These are phyloP conservation scores for Mycena maculata DNA, from an alignment of 768 basidiomycete species.

Conservation along the genomic window DNA sequence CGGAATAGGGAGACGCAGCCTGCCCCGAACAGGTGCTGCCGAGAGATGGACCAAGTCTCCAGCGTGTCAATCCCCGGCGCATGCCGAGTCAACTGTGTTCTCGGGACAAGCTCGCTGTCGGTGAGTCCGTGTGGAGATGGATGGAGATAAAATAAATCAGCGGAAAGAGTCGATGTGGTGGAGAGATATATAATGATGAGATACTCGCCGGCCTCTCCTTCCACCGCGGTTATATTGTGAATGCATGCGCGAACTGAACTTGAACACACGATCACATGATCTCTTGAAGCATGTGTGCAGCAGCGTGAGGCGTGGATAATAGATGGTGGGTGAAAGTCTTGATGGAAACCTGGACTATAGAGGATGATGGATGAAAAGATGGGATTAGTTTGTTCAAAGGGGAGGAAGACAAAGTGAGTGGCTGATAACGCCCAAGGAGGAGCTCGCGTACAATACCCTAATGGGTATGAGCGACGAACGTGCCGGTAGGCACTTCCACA, in stretches of 20 bases:
- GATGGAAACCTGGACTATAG: background rate
- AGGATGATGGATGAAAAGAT: too few relatives aligned
- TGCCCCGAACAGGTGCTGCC: background rate
- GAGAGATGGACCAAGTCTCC: background rate
- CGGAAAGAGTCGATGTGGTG: background rate
- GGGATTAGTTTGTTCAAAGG: background rate
- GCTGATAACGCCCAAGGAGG: conserved; percentile 7
- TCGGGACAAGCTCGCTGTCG: background rate
- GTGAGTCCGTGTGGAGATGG: background rate
- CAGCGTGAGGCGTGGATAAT: too few relatives aligned
- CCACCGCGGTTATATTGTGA: background rate
- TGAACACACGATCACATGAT: background rate
- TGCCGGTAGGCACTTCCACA: too few relatives aligned
- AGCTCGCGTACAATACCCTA: too few relatives aligned
- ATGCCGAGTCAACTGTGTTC: background rate
- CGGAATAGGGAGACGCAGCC: conserved; percentile 1
- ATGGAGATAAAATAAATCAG: background rate
- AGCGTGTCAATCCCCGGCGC: conserved; percentile 8
- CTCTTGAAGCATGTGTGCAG: too few relatives aligned
- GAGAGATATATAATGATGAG: background rate
- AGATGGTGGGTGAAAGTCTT: background rate
- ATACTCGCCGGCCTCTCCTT: background rate
- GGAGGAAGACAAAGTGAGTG: background rate
- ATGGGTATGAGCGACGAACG: too few relatives aligned
- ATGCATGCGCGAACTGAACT: background rate